Percentiles rank a stretch among this genome's conserved stretches.
Evolutionary conservation across 148 eudicot species (phyloP).

Genomic region (Pharnaceum exiguum): DNA sequence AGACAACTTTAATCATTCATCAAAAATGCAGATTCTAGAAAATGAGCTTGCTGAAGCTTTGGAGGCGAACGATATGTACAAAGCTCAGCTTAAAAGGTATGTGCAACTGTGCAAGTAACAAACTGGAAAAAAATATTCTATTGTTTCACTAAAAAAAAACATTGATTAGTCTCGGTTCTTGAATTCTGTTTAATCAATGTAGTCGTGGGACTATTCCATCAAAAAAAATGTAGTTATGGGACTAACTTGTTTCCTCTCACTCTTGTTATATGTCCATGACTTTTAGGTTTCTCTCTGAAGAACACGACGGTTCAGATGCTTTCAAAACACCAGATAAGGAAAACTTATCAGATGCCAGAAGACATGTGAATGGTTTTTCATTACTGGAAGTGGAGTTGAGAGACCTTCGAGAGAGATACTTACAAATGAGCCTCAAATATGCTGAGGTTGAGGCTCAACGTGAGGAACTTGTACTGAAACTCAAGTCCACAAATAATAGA

Average conservation of each 20-base stretch:
- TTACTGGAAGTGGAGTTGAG: constrained; percentile 59
- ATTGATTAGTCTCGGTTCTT: no score
- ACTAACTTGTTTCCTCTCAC: no score
- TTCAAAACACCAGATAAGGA: constrained; percentile 25
- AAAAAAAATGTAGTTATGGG: no score
- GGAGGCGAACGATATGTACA: constrained; percentile 59
- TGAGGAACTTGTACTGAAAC: constrained; percentile 91
- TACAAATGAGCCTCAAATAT: constrained; percentile 77
- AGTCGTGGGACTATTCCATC: no score
- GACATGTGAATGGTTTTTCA: constrained; percentile 33
- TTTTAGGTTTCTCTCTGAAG: constrained; percentile 44
- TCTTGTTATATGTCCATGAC: no score
- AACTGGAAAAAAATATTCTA: neutral
- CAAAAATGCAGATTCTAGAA: constrained; percentile 51
- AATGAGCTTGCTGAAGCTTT: constrained; percentile 60
- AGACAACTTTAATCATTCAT: constrained; percentile 25
- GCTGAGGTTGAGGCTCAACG: constrained; percentile 90
- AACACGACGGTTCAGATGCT: constrained; percentile 23
- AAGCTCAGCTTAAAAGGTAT: constrained; percentile 61
- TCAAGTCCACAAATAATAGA: constrained; percentile 45
- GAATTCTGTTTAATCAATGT: no score
- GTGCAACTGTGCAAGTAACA: no score
- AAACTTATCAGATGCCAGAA: constrained; percentile 28
- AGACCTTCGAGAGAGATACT: constrained; percentile 79
- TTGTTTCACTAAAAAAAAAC: no score